A percentile compares a stretch with the other conserved stretches of the same genome.
Evolutionary conservation across 208 protist species (phyloP).

Genomic region (Herpetomonas tarakana): DNA sequence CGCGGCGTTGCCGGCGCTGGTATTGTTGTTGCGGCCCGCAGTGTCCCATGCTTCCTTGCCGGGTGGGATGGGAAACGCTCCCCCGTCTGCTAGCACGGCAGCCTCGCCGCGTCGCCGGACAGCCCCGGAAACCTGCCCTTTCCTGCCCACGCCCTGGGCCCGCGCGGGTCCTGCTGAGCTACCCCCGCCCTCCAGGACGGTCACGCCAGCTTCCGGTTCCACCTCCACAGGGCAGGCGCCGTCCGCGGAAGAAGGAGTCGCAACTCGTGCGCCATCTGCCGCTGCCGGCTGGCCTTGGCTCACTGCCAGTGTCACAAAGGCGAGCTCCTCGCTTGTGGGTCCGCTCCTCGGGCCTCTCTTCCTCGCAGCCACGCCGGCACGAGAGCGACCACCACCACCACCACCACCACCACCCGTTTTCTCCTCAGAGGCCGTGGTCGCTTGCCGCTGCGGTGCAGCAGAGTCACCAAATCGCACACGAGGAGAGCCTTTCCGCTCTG

Average conservation of each 20-base stretch:
- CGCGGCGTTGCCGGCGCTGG: background rate
- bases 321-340: too few species aligned
- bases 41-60: conserved; percentile 26
- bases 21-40: background rate
- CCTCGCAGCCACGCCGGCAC: too few species aligned
- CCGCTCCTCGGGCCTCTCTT: too few species aligned
- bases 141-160: background rate
- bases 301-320: background rate
- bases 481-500: too few species aligned
- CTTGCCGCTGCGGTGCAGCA: background rate
- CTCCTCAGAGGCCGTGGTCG: too few species aligned
- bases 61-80: conserved; percentile 44
- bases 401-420: too few species aligned
- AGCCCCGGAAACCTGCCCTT: background rate
- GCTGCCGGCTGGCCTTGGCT: too few species aligned
- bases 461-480: too few species aligned
- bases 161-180: background rate
- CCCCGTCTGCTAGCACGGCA: conserved; percentile 42
- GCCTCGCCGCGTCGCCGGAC: conserved; percentile 6
- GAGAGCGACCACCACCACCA: too few species aligned
- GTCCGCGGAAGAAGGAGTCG: background rate
- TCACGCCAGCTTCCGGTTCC: conserved; percentile 23
- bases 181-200: conserved; percentile 6
- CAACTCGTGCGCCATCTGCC: background rate
- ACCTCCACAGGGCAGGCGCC: conserved; percentile 19